Base-by-base conservation (phyloP, 139 green algal genomes). In the Mychonastes homosphaera region DNA sequence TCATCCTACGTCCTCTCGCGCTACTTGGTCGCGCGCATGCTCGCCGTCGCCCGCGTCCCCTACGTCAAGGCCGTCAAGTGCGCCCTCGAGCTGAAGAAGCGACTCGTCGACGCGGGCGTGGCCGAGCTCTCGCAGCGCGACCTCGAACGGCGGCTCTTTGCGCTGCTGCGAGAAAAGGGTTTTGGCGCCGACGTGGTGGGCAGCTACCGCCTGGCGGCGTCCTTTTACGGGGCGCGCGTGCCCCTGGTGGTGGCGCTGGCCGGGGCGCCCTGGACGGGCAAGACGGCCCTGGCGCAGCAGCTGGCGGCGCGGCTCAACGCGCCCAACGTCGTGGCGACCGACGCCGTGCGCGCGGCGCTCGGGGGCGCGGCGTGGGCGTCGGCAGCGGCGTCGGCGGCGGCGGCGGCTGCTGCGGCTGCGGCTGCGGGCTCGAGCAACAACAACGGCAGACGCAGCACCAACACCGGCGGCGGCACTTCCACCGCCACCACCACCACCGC, bases 1-100 rank as follows among this genome's bases (percentile, higher is more conserved):
- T n/a, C n/a, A n/a, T 94, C 92, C 64, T 96, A 96, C 63, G 79
- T 96, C 6, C 74, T 96, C 6, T 96, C 87, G 0, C 74, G 89
- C 12, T 96, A 92, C 68, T 78, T 96, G 3, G 77, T 96, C 26
- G 77, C 63, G 58, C 76, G 89, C 15, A 94, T 88, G 78, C 78
- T 96, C 2, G 96, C 89, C 0, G 84, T 96, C 23, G 93, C 86
- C 0, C 84, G 79, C 49, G 80, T 95, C 1, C 77, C 82, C 0
- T 70, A 85, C 39, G 69, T 79, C 38, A 94, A 94, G 82, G 89
- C 89, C 32, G 79, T 92, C 18, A 91, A 94, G 55, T 86, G 96
- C 23, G 84, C 89, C 0, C 58, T 96, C 55, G 85, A 94, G 49
- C 58, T 95, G 16, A 96, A 96, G 71, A 96, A 96, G 64, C 76